Base-by-base conservation (phyloP, 116 monocot species). In the Thalassia testudinum region DNA sequence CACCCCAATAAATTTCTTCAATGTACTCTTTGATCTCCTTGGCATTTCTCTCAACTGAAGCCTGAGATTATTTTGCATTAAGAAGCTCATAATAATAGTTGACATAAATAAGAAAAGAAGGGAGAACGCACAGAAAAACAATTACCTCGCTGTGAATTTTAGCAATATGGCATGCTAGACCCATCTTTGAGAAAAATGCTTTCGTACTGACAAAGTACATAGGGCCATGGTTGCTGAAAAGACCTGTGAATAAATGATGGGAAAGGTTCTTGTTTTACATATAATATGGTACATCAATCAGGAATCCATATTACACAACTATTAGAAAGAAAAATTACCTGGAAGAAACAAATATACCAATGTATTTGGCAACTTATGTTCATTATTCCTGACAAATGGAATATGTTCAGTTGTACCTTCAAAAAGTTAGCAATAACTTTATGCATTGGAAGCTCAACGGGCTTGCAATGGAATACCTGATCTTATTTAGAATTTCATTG, bases 91-190 rank as follows among this genome's bases (percentile, higher is more conserved):
- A 1, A 52, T 23, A 28, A 49, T 52, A 22, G 19, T 17, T 23
- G 21, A 50, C 50, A 5, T 22, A 12, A 50, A 50, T 17, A 50
- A 2, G 24, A 23, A 23, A 21, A 24, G 11, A 24, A 23, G 24
- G 14, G 24, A 24, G 22, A 50, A 50, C 47, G 5, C 22, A 50
- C 14, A 5, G 18, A 16, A 5, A 45, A n/a, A 15, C 45, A 7
- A n/a, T n/a, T 66, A 90, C 90, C 90, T 99, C 99, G 59, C 90
- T 90, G 55, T 99, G 99, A 62, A 99, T 99, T 51, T 83, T 99
- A 18, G 99, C 90, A 53, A 99, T 99, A 53, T 99, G 99, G 53
- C 99, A 99, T 51, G 78, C 50, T 42, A 99, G 62, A 59, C 99
- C 90, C 90, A 86, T 90, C 73, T 90, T 99, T 66, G 99, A 99